A percentile compares a stretch with the other conserved stretches of the same genome.
Conservation (phyloP, 345 rosid genomes). For the Eucalyptus grandis region DNA sequence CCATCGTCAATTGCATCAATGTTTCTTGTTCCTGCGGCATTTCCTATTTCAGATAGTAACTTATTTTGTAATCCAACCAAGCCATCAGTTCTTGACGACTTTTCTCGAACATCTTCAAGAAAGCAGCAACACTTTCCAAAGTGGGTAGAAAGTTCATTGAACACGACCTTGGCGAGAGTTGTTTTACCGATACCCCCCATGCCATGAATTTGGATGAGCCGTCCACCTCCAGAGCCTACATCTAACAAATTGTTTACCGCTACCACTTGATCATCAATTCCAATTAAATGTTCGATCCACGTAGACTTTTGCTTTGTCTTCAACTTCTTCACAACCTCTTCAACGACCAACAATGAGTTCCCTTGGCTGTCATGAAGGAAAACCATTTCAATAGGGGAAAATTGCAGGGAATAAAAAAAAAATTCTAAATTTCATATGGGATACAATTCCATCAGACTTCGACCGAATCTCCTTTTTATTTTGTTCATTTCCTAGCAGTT, state of each 20-base stretch:
- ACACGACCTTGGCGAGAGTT: background rate
- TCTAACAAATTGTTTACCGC: background rate
- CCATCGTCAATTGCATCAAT: background rate
- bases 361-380: too few relatives aligned
- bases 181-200: background rate
- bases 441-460: background rate
- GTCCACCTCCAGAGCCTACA: background rate
- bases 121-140: background rate
- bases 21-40: background rate
- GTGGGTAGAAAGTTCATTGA: background rate
- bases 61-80: too few relatives aligned
- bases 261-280: background rate
- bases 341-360: background rate
- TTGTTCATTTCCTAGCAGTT: background rate
- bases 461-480: rapidly evolving
- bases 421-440: background rate
- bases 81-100: too few relatives aligned
- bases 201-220: background rate
- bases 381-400: too few relatives aligned
- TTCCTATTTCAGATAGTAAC: too few relatives aligned
- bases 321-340: background rate
- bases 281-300: background rate
- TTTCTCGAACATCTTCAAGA: background rate
- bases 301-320: background rate
- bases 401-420: too few relatives aligned